Percentiles rank a stretch among this genome's conserved stretches.
Conservation (phyloP, 176 grass and related monocot genomes). For the Ampelocalamus luodianensis region DNA sequence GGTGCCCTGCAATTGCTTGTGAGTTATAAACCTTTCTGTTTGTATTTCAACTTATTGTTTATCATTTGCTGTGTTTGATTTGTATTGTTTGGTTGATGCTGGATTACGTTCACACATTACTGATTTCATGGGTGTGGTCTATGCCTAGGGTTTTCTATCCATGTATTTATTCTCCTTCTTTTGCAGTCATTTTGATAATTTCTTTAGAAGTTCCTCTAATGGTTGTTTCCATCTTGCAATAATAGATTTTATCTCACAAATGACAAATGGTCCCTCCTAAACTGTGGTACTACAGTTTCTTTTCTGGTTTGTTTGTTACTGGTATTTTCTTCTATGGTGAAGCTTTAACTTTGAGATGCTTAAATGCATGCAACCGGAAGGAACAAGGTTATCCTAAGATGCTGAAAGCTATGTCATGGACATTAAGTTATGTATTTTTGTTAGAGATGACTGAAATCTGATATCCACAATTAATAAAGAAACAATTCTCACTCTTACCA, state of each 20-base stretch:
- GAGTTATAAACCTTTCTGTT: conserved; percentile 46
- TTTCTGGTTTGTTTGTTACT: conserved; percentile 35
- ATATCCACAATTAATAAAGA: conserved; percentile 25
- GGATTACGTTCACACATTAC: conserved; percentile 13
- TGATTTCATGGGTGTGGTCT: not conserved
- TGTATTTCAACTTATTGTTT: conserved; percentile 13
- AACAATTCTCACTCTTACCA: not conserved
- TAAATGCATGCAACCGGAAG: not conserved
- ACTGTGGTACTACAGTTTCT: not conserved
- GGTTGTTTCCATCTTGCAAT: not conserved
- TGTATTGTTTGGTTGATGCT: conserved; percentile 38
- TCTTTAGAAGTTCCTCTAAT: not conserved
- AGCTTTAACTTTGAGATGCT: conserved; percentile 18
- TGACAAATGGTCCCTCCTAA: not conserved
- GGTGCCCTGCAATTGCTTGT: conserved; percentile 93
- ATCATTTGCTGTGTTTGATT: conserved; percentile 24
- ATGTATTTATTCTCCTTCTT: not conserved
- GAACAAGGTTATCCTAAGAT: conserved; percentile 7
- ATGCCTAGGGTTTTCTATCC: not conserved
- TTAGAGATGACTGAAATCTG: not conserved
- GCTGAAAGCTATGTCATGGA: conserved; percentile 1
- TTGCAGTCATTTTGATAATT: not conserved
- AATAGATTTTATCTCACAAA: not conserved
- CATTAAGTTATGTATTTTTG: not conserved
- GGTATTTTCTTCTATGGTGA: conserved; percentile 12